Base-by-base conservation (phyloP, 2,329 filamentous ascomycete genomes). In the Pleoardoris graminearum region DNA sequence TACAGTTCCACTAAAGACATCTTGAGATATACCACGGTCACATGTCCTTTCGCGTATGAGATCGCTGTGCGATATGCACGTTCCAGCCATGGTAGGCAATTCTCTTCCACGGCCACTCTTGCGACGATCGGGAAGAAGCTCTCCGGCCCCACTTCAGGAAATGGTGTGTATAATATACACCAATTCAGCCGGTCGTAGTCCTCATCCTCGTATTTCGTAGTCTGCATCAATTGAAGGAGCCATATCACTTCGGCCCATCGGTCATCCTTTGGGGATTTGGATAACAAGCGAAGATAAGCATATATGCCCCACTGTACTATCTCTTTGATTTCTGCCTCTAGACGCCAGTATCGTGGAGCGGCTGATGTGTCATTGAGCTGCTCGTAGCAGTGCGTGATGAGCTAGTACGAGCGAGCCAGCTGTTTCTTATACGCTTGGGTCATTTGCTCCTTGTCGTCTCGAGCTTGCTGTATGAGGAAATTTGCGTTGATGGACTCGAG, bases 41-140 rank as follows among this genome's bases (percentile, higher is more conserved):
- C 29, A 30, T 51, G 41, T 16, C 27, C 45, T 17, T 46, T 51
- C 10, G 49, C 19, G 7, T n/a, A 7, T 2, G 14, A 4, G 11
- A 46, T 51, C 12, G 49, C 49, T 19, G 41, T 41, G 7, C 39
- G n/a, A 19, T 51, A 51, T 2, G 35, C 32, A 17, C 32, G 27
- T 14, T 30, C 25, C 11, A 51, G 19, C 49, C 41, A 51, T n/a
- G 14, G 12, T 7, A 39, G 14, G 7, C 23, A 30, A 25, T 23
- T 22, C 14, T 51, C 21, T 36, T 36, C 16, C 6, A 42, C 23
- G 4, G 41, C 49, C 2, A 23, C 21, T 35, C n/a, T 35, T 14
- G 32, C 32, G 3, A 16, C n/a, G 7, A 27, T 27, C 6, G 25
- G 10, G 25, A 27, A 27, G 5, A 27, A 27, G n/a, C n/a, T n/a